phyloP scores from a whole-genome alignment of 2,329 filamentous ascomycete genomes.

The Keithomyces neogunnii region DNA sequence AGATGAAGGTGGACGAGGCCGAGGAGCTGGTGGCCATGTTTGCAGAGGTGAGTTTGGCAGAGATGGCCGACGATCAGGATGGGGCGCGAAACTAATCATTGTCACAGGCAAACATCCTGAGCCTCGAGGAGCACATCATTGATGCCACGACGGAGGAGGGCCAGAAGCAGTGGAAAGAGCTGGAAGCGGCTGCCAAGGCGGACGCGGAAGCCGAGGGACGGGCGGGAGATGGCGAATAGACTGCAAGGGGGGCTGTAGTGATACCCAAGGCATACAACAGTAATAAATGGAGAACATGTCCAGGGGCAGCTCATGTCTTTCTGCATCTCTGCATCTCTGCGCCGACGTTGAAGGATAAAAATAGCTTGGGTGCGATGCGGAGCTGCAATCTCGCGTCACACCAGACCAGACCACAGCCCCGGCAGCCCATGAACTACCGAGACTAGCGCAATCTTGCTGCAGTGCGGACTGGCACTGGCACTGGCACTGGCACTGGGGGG shows the following conservation, averaged over 20 bases:
- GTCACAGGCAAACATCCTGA: slow-evolving; percentile 69
- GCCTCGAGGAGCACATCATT: slow-evolving; percentile 86
- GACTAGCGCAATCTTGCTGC: too few species aligned
- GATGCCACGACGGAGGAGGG: slow-evolving; percentile 90
- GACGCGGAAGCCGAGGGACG: slow-evolving; percentile 12
- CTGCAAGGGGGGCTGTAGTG: background rate
- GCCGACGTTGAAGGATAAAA: too few species aligned
- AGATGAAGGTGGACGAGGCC: slow-evolving; percentile 81
- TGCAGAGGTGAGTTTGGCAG: slow-evolving; percentile 47
- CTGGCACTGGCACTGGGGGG: too few species aligned
- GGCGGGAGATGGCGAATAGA: slow-evolving; percentile 6
- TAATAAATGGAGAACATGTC: too few species aligned
- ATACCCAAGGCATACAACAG: background rate
- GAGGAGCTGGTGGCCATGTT: slow-evolving; percentile 77
- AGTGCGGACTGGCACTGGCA: too few species aligned
- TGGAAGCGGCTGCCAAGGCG: slow-evolving; percentile 45
- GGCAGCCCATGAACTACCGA: too few species aligned
- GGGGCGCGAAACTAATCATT: background rate
- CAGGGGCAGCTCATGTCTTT: too few species aligned
- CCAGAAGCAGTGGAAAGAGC: slow-evolving; percentile 64
- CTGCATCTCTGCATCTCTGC: too few species aligned
- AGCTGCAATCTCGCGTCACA: too few species aligned
- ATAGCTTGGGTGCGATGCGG: too few species aligned
- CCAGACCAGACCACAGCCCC: too few species aligned
- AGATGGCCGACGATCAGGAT: background rate